phyloP scores from a whole-genome alignment of 352 stramenopile species.

The Globisporangium uncinulatum region DNA sequence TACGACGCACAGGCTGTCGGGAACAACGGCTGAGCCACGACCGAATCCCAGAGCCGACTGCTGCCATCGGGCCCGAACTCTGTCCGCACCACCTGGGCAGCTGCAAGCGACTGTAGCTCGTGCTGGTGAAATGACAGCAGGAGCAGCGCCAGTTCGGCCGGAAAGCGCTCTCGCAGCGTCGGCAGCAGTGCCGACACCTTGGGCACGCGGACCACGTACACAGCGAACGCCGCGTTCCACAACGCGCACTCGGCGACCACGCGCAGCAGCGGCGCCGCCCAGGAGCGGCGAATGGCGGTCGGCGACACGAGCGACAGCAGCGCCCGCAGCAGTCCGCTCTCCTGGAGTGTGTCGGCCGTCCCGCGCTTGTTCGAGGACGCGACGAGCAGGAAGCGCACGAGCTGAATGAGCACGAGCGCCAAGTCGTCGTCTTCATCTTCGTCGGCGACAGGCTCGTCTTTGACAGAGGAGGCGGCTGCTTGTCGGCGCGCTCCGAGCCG shows the following conservation, averaged over 20 bases:
- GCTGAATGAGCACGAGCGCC: slow-evolving; percentile 37
- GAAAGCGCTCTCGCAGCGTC: slow-evolving; percentile 15
- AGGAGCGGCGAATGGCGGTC: slow-evolving; percentile 16
- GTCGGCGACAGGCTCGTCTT: background rate
- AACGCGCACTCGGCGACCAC: slow-evolving; percentile 42
- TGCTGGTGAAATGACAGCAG: slow-evolving; percentile 37
- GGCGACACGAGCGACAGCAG: slow-evolving; percentile 33
- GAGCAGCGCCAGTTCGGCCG: slow-evolving; percentile 33
- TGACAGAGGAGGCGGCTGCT: background rate
- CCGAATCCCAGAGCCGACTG: slow-evolving; percentile 22
- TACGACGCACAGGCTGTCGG: slow-evolving; percentile 22
- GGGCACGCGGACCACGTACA: slow-evolving; percentile 34
- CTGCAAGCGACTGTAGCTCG: slow-evolving; percentile 7
- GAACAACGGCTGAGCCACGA: slow-evolving; percentile 23
- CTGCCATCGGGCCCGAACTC: background rate
- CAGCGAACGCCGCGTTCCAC: slow-evolving; percentile 39
- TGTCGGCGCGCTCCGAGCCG: slow-evolving; percentile 6
- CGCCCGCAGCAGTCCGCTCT: slow-evolving; percentile 39
- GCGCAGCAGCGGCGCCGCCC: slow-evolving; percentile 38
- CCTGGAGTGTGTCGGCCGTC: slow-evolving; percentile 31
- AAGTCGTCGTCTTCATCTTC: slow-evolving; percentile 24
- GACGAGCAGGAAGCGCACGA: slow-evolving; percentile 42
- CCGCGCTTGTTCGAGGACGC: slow-evolving; percentile 18
- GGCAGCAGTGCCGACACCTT: slow-evolving; percentile 29
- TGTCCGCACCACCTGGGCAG: background rate